phyloP scores from a whole-genome alignment of 2,329 filamentous ascomycete species.

The Fusarium napiforme region DNA sequence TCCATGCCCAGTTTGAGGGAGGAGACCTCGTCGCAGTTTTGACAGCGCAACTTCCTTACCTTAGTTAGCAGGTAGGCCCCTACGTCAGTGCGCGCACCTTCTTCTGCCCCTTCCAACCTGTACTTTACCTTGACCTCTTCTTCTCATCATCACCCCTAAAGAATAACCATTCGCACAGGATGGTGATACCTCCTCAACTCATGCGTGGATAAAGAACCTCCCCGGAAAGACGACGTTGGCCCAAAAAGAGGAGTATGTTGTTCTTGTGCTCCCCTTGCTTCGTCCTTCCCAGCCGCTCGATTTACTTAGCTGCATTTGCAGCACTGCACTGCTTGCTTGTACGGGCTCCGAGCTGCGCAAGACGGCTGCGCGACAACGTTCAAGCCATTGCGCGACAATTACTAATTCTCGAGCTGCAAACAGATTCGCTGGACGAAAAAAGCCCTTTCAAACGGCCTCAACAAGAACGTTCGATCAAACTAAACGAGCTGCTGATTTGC shows the following conservation, averaged over 20 bases:
- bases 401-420: conserved; percentile 5
- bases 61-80: not conserved
- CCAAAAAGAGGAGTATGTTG: conserved; percentile 39
- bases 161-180: conserved; percentile 9
- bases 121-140: conserved; percentile 8
- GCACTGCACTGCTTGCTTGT: conserved; percentile 12
- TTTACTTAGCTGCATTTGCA: conserved; percentile 19
- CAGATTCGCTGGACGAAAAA: conserved; percentile 15
- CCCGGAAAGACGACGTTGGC: conserved; percentile 37
- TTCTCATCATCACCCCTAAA: not conserved
- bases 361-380: conserved; percentile 28
- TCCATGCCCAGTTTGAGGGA: conserved; percentile 13
- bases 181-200: conserved; percentile 31
- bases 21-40: not conserved
- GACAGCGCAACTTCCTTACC: conserved; percentile 7
- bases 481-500: not conserved
- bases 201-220: conserved; percentile 21
- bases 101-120: not conserved
- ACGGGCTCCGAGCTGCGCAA: conserved; percentile 21
- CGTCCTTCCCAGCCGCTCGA: conserved; percentile 27
- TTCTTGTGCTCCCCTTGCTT: conserved; percentile 31
- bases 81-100: conserved; percentile 26
- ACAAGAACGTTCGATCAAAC: not conserved
- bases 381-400: conserved; percentile 19
- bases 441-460: not conserved